phyloP scores from a whole-genome alignment of 129 eudicot genomes.

The Erigeron canadensis region DNA sequence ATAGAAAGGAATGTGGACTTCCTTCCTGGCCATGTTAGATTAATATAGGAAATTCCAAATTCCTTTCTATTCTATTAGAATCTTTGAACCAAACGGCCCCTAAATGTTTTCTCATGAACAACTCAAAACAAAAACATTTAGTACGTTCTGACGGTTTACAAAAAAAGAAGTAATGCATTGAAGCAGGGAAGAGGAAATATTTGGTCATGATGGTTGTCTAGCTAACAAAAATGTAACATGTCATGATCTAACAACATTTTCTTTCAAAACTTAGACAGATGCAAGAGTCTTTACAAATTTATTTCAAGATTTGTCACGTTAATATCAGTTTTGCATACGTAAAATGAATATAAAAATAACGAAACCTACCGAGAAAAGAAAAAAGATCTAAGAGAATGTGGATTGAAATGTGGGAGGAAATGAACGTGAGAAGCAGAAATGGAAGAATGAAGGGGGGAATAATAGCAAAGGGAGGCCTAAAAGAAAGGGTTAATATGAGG shows the following conservation, averaged over 20 bases:
- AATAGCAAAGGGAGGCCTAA: conserved; percentile 19
- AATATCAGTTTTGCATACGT: too few species aligned
- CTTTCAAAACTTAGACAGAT: too few species aligned
- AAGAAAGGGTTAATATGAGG: conserved; percentile 25
- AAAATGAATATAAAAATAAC: neutral
- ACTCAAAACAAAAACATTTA: neutral
- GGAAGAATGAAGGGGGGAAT: conserved; percentile 19
- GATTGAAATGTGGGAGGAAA: conserved; percentile 20
- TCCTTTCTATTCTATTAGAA: too few species aligned
- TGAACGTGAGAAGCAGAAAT: conserved; percentile 10
- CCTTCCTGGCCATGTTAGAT: too few species aligned
- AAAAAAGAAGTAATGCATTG: neutral
- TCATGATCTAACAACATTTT: neutral
- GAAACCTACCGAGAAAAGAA: neutral
- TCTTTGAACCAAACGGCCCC: too few species aligned
- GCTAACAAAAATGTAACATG: neutral
- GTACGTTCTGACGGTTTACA: neutral
- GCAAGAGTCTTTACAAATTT: too few species aligned
- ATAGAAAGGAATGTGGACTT: too few species aligned
- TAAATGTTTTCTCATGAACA: neutral
- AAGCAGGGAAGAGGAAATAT: neutral
- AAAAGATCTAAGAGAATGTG: neutral
- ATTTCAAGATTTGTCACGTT: too few species aligned
- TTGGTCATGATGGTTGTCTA: neutral
- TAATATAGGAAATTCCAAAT: too few species aligned